phyloP scores from a whole-genome alignment of 177 flowering plant genomes.

The Vitis hybrid region DNA sequence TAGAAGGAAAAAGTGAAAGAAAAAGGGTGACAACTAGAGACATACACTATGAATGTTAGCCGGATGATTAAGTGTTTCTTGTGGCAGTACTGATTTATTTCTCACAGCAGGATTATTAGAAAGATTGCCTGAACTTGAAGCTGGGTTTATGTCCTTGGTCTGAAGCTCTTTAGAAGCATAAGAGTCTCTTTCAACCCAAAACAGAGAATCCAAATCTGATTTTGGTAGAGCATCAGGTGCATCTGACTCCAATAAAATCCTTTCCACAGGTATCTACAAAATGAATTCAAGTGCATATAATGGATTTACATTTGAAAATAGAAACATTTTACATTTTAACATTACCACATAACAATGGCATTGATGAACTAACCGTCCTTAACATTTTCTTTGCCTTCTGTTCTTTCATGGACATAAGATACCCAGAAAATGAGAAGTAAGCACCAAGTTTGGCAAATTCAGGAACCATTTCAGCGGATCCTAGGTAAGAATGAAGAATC shows the following conservation, averaged over 20 bases:
- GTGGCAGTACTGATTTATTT: slow-evolving; percentile 35
- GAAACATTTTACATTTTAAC: neutral
- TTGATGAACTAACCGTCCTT: slow-evolving; percentile 43
- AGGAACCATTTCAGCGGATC: slow-evolving; percentile 97
- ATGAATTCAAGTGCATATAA: slow-evolving; percentile 2
- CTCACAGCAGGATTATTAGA: slow-evolving; percentile 12
- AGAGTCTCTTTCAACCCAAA: slow-evolving; percentile 53
- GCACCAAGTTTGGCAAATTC: slow-evolving; percentile 84
- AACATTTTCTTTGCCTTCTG: slow-evolving; percentile 86
- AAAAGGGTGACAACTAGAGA: neutral
- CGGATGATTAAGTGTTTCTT: slow-evolving; percentile 78
- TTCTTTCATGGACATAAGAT: slow-evolving; percentile 67
- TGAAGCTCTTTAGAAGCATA: slow-evolving; percentile 29
- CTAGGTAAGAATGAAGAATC: slow-evolving; percentile 88
- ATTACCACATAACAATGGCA: slow-evolving; percentile 1
- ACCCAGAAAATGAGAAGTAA: slow-evolving; percentile 95
- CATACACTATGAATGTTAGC: slow-evolving; percentile 72
- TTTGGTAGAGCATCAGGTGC: slow-evolving; percentile 94
- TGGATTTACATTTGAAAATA: neutral
- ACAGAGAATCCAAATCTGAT: slow-evolving; percentile 33
- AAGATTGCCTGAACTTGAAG: slow-evolving; percentile 10
- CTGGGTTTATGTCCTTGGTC: slow-evolving; percentile 22
- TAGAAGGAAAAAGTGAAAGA: neutral
- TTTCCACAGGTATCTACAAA: slow-evolving; percentile 66
- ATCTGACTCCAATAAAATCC: slow-evolving; percentile 89